Conservation (phyloP, 352 stramenopile species). For the Pythium rhizo-oryzae region DNA sequence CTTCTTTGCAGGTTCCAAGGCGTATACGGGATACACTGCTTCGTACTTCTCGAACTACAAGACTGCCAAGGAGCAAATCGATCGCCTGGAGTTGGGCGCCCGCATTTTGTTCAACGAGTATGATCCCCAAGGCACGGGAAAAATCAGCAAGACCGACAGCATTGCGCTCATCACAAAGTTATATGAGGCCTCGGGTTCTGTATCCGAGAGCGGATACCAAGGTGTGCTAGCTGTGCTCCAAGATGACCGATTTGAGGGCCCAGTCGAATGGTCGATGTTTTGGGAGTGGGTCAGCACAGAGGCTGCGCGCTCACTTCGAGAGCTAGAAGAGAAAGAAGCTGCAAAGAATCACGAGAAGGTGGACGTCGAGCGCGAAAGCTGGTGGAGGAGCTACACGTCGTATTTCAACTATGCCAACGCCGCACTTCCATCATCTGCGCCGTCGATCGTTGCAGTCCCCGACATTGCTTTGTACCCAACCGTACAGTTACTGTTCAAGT, state of each 20-base stretch:
- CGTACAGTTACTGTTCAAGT: slow-evolving; percentile 34
- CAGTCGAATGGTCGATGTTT: slow-evolving; percentile 84
- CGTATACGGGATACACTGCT: slow-evolving; percentile 70
- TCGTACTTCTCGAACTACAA: slow-evolving; percentile 79
- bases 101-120: slow-evolving; percentile 87
- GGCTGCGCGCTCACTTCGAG: slow-evolving; percentile 62
- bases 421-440: slow-evolving; percentile 4
- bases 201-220: slow-evolving; percentile 69
- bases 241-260: slow-evolving; percentile 61
- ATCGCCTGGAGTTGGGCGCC: slow-evolving; percentile 79
- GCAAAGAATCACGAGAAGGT: slow-evolving; percentile 44
- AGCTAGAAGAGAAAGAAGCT: slow-evolving; percentile 64
- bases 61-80: slow-evolving; percentile 84
- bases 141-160: slow-evolving; percentile 75
- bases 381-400: slow-evolving; percentile 69
- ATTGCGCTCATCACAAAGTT: slow-evolving; percentile 78
- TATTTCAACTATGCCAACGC: slow-evolving; percentile 41
- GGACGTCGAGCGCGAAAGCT: slow-evolving; percentile 48
- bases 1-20: slow-evolving; percentile 82
- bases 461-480: slow-evolving; percentile 42
- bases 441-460: slow-evolving; percentile 4
- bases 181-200: slow-evolving; percentile 67
- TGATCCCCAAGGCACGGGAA: slow-evolving; percentile 55
- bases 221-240: slow-evolving; percentile 57
- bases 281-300: slow-evolving; percentile 88